Evolutionary conservation across 768 basidiomycete species (phyloP), one percentile per base, ranked within the genome.

Genomic region (Amyloporia xantha): DNA sequence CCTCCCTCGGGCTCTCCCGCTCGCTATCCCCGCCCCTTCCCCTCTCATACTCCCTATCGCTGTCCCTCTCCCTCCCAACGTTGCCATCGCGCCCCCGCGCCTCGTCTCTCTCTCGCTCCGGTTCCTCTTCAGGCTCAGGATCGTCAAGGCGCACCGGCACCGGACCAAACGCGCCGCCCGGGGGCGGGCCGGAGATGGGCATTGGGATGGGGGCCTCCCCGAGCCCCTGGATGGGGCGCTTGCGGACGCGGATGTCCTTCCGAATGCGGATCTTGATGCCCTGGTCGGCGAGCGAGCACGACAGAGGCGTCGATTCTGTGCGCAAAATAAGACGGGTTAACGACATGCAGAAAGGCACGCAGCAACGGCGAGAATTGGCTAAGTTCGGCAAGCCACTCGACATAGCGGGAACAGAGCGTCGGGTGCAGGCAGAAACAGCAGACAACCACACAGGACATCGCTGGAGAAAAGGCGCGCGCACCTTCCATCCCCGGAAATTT

Each of bases 401-500:
- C n/a, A n/a, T n/a, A n/a, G n/a, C n/a, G n/a, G n/a, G n/a, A n/a
- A n/a, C n/a, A n/a, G n/a, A n/a, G n/a, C n/a, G n/a, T n/a, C n/a
- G n/a, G n/a, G n/a, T n/a, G n/a, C n/a, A n/a, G n/a, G n/a, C n/a
- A n/a, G n/a, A n/a, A n/a, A n/a, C n/a, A n/a, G n/a, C n/a, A n/a
- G n/a, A n/a, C n/a, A n/a, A n/a, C n/a, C n/a, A n/a, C n/a, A n/a
- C n/a, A n/a, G n/a, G n/a, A n/a, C n/a, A n/a, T n/a, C n/a, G n/a
- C n/a, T n/a, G n/a, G n/a, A n/a, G n/a, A n/a, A n/a, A 33, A 33
- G 30, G 38, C 81, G n/a, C n/a, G n/a, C n/a, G 21, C 55, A 89
- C 91, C 85, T 74, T 91, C 89, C 89, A 94, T 94, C 21, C 93
- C 92, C 0, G 93, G 92, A 62, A 95, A 96, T 67, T 93, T 92